These are phyloP conservation scores for Leersia perrieri DNA, from an alignment of 176 grass and related monocot genomes.

Conservation along the genomic window DNA sequence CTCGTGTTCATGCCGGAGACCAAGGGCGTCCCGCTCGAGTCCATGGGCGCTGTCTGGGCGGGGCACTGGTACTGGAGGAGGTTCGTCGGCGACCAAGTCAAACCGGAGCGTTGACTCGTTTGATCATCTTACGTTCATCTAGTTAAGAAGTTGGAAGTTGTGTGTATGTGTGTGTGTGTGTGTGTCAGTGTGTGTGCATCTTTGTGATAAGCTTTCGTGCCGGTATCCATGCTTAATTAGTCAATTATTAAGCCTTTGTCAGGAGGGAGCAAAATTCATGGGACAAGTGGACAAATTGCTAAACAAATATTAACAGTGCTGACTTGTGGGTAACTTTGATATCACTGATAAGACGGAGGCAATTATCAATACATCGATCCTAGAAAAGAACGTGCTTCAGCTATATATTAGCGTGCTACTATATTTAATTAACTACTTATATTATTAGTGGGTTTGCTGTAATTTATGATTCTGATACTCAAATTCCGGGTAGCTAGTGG, in stretches of 20 bases:
- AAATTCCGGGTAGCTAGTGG: not conserved
- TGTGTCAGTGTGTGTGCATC: no score
- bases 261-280: not conserved
- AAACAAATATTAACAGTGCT: not conserved
- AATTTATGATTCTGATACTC: not conserved
- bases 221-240: not conserved
- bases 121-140: not conserved
- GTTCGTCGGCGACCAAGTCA: constrained; percentile 12
- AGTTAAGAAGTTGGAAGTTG: no score
- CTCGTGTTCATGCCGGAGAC: constrained; percentile 52
- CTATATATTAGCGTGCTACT: no score
- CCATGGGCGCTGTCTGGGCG: constrained; percentile 28
- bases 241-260: not conserved
- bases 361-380: not conserved
- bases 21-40: constrained; percentile 34
- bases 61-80: constrained; percentile 37
- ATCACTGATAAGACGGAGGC: not conserved
- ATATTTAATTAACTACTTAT: not conserved
- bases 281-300: not conserved
- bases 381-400: not conserved
- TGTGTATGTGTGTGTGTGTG: no score
- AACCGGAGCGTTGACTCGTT: not conserved
- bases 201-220: not conserved
- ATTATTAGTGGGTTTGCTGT: not conserved
- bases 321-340: not conserved